These are phyloP conservation scores for Metroxylon sagu DNA, from an alignment of 176 grass and related monocot species.

Conservation along the genomic window DNA sequence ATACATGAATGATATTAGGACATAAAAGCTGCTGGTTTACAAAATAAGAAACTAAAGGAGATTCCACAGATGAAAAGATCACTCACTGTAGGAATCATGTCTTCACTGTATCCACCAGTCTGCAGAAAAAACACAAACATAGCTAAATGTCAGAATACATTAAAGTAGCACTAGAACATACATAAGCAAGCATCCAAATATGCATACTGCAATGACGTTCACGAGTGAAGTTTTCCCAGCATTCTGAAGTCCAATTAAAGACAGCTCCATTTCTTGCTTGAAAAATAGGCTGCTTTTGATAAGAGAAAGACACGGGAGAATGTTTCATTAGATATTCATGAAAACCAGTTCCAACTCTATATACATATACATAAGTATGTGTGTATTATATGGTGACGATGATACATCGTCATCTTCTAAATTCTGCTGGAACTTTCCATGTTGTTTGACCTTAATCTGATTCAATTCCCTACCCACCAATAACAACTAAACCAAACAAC, in stretches of 20 bases:
- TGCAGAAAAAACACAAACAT: slow-evolving; percentile 8
- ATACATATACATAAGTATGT: too few relatives aligned
- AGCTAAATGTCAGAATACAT: neutral
- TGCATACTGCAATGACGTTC: slow-evolving; percentile 29
- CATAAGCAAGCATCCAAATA: slow-evolving; percentile 1
- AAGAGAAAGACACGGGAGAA: neutral
- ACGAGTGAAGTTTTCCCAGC: slow-evolving; percentile 35
- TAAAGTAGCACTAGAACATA: neutral
- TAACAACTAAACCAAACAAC: too few relatives aligned
- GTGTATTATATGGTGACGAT: too few relatives aligned
- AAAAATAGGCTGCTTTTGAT: slow-evolving; percentile 27
- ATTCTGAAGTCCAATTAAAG: slow-evolving; percentile 32
- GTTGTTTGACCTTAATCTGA: too few relatives aligned
- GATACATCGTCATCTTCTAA: too few relatives aligned
- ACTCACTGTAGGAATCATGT: slow-evolving; percentile 89
- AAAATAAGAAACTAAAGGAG: too few relatives aligned
- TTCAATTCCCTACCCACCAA: too few relatives aligned
- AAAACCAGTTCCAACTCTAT: too few relatives aligned
- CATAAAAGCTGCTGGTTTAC: too few relatives aligned
- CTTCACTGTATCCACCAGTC: slow-evolving; percentile 52
- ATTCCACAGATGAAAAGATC: neutral
- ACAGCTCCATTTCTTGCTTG: slow-evolving; percentile 33
- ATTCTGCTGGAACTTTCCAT: too few relatives aligned
- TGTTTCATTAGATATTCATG: too few relatives aligned
- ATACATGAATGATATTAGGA: too few relatives aligned